Conservation (phyloP, 2,329 filamentous ascomycete species). For the Neobulgaria alba region DNA sequence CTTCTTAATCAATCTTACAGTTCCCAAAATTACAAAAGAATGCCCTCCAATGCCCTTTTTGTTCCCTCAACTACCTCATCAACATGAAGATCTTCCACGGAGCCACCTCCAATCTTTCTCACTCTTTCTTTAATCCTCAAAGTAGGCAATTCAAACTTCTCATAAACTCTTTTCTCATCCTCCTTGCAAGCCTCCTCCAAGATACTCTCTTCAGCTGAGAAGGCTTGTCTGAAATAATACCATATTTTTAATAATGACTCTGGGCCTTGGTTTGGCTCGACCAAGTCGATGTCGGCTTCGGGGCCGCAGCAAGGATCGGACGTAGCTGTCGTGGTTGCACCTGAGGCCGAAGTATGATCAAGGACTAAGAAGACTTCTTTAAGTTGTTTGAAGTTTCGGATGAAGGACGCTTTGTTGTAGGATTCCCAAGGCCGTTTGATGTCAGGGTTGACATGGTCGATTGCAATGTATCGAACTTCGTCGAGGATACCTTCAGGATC, state of each 20-base stretch:
- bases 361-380: constrained; percentile 22
- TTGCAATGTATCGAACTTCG: constrained; percentile 33
- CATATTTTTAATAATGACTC: constrained; percentile 20
- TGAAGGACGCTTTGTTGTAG: constrained; percentile 40
- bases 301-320: no score
- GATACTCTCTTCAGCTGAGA: constrained; percentile 20
- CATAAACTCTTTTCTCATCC: constrained; percentile 17
- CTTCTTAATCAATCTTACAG: no score
- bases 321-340: neutral
- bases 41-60: no score
- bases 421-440: constrained; percentile 42
- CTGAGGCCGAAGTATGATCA: neutral
- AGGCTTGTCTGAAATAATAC: constrained; percentile 23
- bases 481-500: constrained; percentile 24
- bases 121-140: constrained; percentile 18
- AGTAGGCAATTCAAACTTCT: constrained; percentile 17
- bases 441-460: constrained; percentile 37
- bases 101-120: neutral
- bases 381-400: constrained; percentile 33
- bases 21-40: no score
- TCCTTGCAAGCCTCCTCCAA: constrained; percentile 17
- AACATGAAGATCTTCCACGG: no score
- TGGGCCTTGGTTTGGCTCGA: constrained; percentile 12
- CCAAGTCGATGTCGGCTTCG: constrained; percentile 9
- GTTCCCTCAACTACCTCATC: no score